Evolutionary conservation across 2,329 filamentous ascomycete genomes (phyloP), one percentile per base, ranked within the genome.

Genomic region (Capronia coronata): DNA sequence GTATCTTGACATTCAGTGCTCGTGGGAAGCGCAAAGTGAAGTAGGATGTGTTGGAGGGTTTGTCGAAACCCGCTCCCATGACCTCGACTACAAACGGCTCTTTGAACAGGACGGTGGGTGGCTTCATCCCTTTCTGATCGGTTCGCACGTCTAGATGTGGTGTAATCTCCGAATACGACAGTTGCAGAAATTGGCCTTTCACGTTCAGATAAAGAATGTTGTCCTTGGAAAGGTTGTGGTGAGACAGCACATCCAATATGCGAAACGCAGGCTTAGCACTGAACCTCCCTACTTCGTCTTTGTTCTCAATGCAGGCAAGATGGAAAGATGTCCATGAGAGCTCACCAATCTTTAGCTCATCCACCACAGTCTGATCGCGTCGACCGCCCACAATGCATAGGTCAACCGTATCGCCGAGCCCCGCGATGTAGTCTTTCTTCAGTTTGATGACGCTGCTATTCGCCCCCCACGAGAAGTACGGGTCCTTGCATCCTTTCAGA

Each of bases 371-470:
- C 2, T 83, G 69, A 57, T 88, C 78, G 59, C 84, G 89, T 14
- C 80, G 79, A 4, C 80, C 89, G 0, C 87, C 89, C 2, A 95
- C 71, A 1, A 91, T 75, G 1, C 85, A 83, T 62, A 95, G 86
- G 64, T 95, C 90, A 8, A 86, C 86, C 23, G 88, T 80, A 52
- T 94, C 89, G 1, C 88, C 87, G 63, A 91, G 79, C 2, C 80
- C 80, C 21, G 77, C 48, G 30, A 94, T 78, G 60, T 94, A 94
- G 61, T 93, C 87, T 61, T 88, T 88, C 66, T 95, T 95, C 35
- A 95, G 67, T 67, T 95, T 95, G 61, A 95, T 86, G 63, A 81
- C 84, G 49, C 70, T 73, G 11, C 71, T 71, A 2, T 66, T 62
- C 51, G 70, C 71, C 59, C 39, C 57, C 60, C 62, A 49, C 48